Conservation (phyloP, 805 yeast genomes). For the Tetrapisispora iriomotensis region DNA sequence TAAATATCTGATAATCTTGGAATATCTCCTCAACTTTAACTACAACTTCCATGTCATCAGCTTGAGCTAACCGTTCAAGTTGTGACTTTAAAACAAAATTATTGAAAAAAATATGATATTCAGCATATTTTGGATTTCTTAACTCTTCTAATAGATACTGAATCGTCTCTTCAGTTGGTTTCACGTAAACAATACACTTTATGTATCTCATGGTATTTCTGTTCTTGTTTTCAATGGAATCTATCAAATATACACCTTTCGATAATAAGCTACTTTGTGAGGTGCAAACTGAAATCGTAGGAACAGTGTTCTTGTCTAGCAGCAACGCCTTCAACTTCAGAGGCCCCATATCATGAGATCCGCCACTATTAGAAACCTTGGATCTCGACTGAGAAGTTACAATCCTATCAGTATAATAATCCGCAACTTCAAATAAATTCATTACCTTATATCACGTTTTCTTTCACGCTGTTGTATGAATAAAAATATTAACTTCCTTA, state of each 20-base stretch:
- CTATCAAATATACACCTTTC: constrained; percentile 78
- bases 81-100: constrained; percentile 67
- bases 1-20: constrained; percentile 71
- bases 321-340: constrained; percentile 59
- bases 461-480: neutral
- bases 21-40: constrained; percentile 71
- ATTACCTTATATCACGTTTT: constrained; percentile 16
- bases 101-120: constrained; percentile 69
- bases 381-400: constrained; percentile 21
- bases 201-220: constrained; percentile 71
- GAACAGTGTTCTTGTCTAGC: constrained; percentile 70
- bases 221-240: constrained; percentile 47
- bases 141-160: constrained; percentile 55
- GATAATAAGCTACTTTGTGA: constrained; percentile 79
- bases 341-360: constrained; percentile 10
- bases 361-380: constrained; percentile 7
- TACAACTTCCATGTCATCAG: constrained; percentile 79
- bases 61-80: constrained; percentile 79
- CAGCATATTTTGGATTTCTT: constrained; percentile 65
- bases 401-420: constrained; percentile 35
- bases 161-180: constrained; percentile 61
- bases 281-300: constrained; percentile 77
- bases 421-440: constrained; percentile 41
- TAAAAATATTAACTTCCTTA: too few species aligned
- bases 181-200: constrained; percentile 67